Evolutionary conservation across 2,329 filamentous ascomycete genomes (phyloP), one percentile per base, ranked within the genome.

Genomic region (Diaporthe eres): DNA sequence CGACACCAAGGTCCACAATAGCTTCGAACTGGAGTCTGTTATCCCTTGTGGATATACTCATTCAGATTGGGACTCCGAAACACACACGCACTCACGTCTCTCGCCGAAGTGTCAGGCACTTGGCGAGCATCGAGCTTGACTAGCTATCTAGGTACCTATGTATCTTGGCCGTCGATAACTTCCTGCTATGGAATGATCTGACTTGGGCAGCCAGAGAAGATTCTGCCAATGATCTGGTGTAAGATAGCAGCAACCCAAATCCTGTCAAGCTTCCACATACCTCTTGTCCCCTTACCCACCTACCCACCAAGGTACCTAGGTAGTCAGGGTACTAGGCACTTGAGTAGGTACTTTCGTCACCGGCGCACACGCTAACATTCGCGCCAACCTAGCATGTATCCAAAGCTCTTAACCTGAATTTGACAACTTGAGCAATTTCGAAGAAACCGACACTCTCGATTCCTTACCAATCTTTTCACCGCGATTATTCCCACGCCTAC

Each of bases 221-320:
- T 3, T 1, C 5, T 49, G 42, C 9, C 42, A 28, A 65, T 28
- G 10, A 34, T 3, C 47, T 49, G 8, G 31, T 68, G 12, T 51
- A 19, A 13, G 65, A 42, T 42, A 49, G 22, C 25, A 49, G 22
- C 25, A 67, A 9, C 61, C 17, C 13, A n/a, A 34, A 19, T 34
- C 19, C 12, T 67, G 42, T 49, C 25, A 22, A 49, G 61, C 42
- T 31, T 47, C 28, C 9, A n/a, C 2, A 10, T 6, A 9, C 4
- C 19, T 65, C 5, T 4, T 2, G 9, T 49, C 42, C 61, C 61
- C 61, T 65, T 65, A 53, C 65, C 65, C 65, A 68, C 22, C 47
- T 67, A 25, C 19, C 42, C 28, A 49, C 42, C 25, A 8, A 19
- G 25, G 8, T 22, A 49, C 42, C 25, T 8, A 19, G 25, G 8